Percentiles rank a stretch among this genome's conserved stretches.
These are phyloP conservation scores for Boletus rufocinnamomeus DNA, from an alignment of 768 basidiomycete species.

Conservation along the genomic window DNA sequence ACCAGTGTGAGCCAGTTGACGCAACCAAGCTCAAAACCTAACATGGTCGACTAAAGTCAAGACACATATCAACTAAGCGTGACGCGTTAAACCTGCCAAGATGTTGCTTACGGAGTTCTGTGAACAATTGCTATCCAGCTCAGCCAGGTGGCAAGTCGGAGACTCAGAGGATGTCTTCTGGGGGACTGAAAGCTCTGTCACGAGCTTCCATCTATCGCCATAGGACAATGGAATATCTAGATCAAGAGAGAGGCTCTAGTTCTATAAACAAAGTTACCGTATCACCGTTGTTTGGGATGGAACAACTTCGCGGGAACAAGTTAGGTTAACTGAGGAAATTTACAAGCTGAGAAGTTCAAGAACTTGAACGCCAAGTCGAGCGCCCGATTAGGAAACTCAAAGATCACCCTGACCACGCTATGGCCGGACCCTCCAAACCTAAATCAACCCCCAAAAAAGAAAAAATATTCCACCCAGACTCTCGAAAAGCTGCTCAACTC, in stretches of 20 bases:
- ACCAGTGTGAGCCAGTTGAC: too few species aligned
- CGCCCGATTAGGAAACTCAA: neutral
- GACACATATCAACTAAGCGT: neutral
- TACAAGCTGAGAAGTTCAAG: too few species aligned
- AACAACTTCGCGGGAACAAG: neutral
- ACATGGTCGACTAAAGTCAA: neutral
- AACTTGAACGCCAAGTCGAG: neutral
- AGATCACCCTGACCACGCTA: neutral
- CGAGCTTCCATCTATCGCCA: too few species aligned
- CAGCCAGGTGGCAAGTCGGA: too few species aligned
- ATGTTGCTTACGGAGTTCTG: neutral
- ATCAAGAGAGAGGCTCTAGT: too few species aligned
- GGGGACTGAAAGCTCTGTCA: too few species aligned
- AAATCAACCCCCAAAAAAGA: constrained; percentile 56
- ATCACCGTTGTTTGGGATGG: neutral
- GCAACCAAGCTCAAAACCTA: neutral
- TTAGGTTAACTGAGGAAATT: too few species aligned
- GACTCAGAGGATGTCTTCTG: too few species aligned
- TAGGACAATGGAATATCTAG: too few species aligned
- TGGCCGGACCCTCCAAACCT: constrained; percentile 14
- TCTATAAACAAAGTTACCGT: neutral
- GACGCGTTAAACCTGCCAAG: neutral
- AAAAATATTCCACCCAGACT: constrained; percentile 81
- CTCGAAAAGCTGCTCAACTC: constrained; percentile 80
- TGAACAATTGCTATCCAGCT: neutral